phyloP scores from a whole-genome alignment of 2,329 filamentous ascomycete genomes.

The Sphaerulina vaccinii region DNA sequence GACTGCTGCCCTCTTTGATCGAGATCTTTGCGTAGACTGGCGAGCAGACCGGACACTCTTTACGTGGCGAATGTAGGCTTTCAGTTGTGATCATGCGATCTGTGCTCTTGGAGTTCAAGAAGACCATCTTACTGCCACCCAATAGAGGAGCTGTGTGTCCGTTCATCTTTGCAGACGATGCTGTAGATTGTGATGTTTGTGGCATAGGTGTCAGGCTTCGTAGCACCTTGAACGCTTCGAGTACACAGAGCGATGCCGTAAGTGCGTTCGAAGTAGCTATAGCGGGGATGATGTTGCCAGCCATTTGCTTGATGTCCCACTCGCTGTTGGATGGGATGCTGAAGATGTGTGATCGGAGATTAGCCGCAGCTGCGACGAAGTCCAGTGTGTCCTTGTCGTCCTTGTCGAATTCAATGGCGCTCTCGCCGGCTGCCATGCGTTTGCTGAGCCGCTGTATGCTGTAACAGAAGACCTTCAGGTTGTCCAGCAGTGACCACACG shows the following conservation, averaged over 20 bases:
- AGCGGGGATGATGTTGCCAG: constrained; percentile 96
- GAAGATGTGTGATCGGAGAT: constrained; percentile 85
- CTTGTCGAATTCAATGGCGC: constrained; percentile 86
- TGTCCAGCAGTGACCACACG: constrained; percentile 79
- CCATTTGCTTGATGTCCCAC: constrained; percentile 98
- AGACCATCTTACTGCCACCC: constrained; percentile 67
- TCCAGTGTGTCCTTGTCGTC: constrained; percentile 93
- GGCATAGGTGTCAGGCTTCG: constrained; percentile 49
- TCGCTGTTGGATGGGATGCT: constrained; percentile 84
- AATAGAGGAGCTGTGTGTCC: constrained; percentile 22
- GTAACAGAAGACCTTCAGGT: constrained; percentile 80
- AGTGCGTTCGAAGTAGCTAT: constrained; percentile 98
- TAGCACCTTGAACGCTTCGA: constrained; percentile 90
- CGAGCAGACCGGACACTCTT: constrained; percentile 75
- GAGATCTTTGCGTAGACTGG: constrained; percentile 31
- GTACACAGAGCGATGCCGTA: constrained; percentile 84
- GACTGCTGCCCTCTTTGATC: constrained; percentile 51
- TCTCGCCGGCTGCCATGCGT: constrained; percentile 61
- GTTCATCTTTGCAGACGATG: constrained; percentile 15
- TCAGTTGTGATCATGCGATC: constrained; percentile 60
- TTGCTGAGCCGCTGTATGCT: constrained; percentile 75
- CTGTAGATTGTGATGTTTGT: constrained; percentile 12
- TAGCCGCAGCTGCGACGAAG: constrained; percentile 87
- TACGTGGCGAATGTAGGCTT: constrained; percentile 64
- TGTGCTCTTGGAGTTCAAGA: constrained; percentile 66